phyloP scores from a whole-genome alignment of 352 stramenopile genomes.

The Phytophthora uliginosa region DNA sequence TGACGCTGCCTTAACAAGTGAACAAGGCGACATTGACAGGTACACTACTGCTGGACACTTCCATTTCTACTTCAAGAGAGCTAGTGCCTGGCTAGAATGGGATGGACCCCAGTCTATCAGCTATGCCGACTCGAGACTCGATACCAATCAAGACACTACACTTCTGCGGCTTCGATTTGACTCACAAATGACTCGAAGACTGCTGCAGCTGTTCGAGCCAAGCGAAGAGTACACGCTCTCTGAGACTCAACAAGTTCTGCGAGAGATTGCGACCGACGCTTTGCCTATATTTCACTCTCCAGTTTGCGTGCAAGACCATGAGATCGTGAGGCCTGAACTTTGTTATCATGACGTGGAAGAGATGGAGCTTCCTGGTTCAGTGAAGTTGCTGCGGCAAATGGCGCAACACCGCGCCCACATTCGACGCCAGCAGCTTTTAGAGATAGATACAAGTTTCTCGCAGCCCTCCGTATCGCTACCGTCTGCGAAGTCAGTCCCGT shows the following conservation, averaged over 20 bases:
- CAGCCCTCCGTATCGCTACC: neutral
- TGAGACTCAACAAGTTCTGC: conserved; percentile 44
- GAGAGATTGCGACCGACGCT: conserved; percentile 47
- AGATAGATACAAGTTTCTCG: conserved; percentile 17
- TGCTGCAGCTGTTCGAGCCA: conserved; percentile 52
- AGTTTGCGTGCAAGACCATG: conserved; percentile 28
- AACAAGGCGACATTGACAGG: neutral
- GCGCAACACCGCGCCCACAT: conserved; percentile 55
- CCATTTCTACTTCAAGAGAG: conserved; percentile 52
- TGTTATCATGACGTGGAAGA: conserved; percentile 61
- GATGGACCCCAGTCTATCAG: neutral
- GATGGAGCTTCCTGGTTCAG: conserved; percentile 59
- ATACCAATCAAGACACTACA: neutral
- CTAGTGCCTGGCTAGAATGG: conserved; percentile 54
- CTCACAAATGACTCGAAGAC: conserved; percentile 50
- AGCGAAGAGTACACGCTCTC: conserved; percentile 28
- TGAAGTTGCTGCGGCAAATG: conserved; percentile 52
- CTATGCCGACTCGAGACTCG: neutral
- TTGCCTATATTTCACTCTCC: conserved; percentile 41
- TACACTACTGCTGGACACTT: conserved; percentile 19
- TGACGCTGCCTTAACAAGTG: neutral
- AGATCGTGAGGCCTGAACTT: conserved; percentile 15
- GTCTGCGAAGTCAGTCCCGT: neutral
- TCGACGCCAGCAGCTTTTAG: conserved; percentile 46
- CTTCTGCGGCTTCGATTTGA: conserved; percentile 50